Base-by-base conservation (phyloP, 441 rosid genomes). In the Populus tomentosa region DNA sequence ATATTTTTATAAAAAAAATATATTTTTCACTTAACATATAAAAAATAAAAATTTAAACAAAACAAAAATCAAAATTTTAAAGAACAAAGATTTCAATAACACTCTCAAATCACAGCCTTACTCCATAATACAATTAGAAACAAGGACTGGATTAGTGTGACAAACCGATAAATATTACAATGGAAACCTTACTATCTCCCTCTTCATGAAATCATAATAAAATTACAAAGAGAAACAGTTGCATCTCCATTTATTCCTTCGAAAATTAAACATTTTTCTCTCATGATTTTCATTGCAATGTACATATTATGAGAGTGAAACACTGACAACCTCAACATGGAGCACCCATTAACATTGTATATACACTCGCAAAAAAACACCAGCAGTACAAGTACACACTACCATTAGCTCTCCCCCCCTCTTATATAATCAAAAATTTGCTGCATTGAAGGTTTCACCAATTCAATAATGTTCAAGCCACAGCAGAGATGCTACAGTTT, bases 401-500 rank as follows among this genome's bases (percentile, higher is more conserved):
- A 63, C 18, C 59, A 75, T 20, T 77, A 56, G 56, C 61, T 21
- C 56, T 59, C 53, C 50, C 32, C 63, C 38, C 36, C 69, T 30
- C 21, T 67, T 35, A 14, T 6, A 64, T 13, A 53, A 40, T 33
- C 11, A 66, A 78, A 78, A 56, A 56, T 30, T 70, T 63, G 63
- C 42, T n/a, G 59, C 53, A 1, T 16, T 4, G 46, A n/a, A n/a
- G 71, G 50, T 24, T 59, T 32, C 3, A 6, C 68, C 36, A 21
- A 6, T 35, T 24, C 46, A 8, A 10, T 10, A 8, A 10, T 10
- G 3, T 28, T 77, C 83, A 90, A 18, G 94, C 92, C 82, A 88
- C 82, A 3, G 94, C 90, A 21, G 91, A 87, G 85, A 91, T 85
- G 86, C 95, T 86, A 77, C 89, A 83, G 79, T 85, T 83, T 70